Evolutionary conservation across 768 basidiomycete species (phyloP).

Genomic region (Trametopsis cervina): DNA sequence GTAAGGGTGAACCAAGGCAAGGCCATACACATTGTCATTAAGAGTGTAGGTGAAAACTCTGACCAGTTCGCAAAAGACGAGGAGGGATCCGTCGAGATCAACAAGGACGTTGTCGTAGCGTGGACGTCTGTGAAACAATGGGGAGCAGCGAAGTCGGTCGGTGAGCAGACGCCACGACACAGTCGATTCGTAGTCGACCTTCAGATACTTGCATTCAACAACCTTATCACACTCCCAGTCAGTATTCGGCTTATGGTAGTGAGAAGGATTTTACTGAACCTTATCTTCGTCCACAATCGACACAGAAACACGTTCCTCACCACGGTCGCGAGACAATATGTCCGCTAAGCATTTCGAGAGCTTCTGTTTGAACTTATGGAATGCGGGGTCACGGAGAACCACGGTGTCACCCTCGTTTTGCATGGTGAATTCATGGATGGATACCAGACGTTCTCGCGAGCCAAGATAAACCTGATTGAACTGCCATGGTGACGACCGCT

Average conservation of each 20-base stretch:
- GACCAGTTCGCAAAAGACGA: background rate
- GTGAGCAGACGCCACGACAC: conserved; percentile 11
- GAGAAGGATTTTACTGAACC: too few relatives aligned
- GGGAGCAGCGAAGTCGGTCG: conserved; percentile 15
- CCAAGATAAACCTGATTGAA: background rate
- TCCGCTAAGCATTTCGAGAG: background rate
- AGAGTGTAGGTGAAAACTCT: background rate
- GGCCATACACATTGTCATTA: background rate
- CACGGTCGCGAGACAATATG: too few relatives aligned
- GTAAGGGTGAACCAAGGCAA: conserved; percentile 1
- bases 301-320: background rate
- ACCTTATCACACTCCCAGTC: conserved; percentile 4
- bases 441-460: background rate
- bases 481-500: background rate
- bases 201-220: conserved; percentile 10
- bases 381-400: background rate
- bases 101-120: conserved; percentile 23
- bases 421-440: background rate
- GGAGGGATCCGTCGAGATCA: conserved; percentile 4
- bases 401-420: background rate
- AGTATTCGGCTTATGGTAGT: background rate
- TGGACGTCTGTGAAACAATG: conserved; percentile 9
- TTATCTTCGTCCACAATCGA: background rate
- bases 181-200: conserved; percentile 15
- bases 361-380: background rate